Percentiles rank a stretch among this genome's conserved stretches.
Evolutionary conservation across 129 eudicot genomes (phyloP).

Genomic region (Mikania micrantha): DNA sequence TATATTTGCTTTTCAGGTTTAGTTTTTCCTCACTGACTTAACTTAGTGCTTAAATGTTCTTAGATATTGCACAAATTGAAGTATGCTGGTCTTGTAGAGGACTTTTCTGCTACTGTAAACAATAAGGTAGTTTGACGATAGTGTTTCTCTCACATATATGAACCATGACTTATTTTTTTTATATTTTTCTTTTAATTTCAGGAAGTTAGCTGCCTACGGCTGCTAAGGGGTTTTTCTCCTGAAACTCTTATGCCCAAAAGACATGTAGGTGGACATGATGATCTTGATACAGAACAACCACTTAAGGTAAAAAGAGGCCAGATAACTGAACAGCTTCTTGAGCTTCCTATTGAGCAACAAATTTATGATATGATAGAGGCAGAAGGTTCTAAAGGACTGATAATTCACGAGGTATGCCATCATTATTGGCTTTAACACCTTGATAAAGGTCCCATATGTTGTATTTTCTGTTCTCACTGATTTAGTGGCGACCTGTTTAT

Average conservation of each 20-base stretch:
- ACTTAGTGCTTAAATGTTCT: constrained; percentile 13
- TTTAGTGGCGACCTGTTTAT: neutral
- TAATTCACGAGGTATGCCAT: constrained; percentile 44
- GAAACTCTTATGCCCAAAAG: constrained; percentile 49
- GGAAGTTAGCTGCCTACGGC: constrained; percentile 72
- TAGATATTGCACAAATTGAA: constrained; percentile 67
- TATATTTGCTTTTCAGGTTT: constrained; percentile 1
- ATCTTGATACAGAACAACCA: constrained; percentile 43
- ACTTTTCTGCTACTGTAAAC: constrained; percentile 51
- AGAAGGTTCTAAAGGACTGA: constrained; percentile 86
- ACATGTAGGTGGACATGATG: constrained; percentile 44
- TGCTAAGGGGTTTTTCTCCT: constrained; percentile 69
- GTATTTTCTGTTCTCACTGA: neutral
- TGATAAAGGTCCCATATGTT: neutral
- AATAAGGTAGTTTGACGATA: constrained; percentile 37
- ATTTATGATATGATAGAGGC: constrained; percentile 80
- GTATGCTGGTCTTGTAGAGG: constrained; percentile 62
- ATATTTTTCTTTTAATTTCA: constrained; percentile 18
- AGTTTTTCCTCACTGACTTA: constrained; percentile 1
- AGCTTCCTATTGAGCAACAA: constrained; percentile 91
- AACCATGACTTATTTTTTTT: neutral
- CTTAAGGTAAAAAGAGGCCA: constrained; percentile 53
- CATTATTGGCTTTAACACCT: constrained; percentile 8
- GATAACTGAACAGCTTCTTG: constrained; percentile 69
- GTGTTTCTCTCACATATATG: neutral